A percentile compares a stretch with the other conserved stretches of the same genome.
These are phyloP conservation scores for Russula olivacea DNA, from an alignment of 768 basidiomycete genomes.

Conservation along the genomic window DNA sequence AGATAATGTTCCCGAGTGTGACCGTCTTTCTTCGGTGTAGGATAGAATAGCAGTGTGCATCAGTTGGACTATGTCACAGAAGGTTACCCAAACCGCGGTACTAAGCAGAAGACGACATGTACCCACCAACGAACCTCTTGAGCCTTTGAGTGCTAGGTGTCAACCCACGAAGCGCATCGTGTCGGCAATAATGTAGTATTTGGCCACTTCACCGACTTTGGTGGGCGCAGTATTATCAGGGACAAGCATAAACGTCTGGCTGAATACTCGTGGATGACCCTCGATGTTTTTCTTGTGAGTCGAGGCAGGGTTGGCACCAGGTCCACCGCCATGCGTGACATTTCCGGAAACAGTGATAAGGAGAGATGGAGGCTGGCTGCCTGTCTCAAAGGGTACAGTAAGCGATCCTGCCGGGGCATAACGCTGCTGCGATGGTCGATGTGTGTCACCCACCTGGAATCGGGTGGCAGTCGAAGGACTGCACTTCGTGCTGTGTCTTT, in stretches of 20 bases:
- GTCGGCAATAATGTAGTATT: constrained; percentile 77
- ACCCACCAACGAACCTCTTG: neutral
- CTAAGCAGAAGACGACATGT: neutral
- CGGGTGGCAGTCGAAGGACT: constrained; percentile 86
- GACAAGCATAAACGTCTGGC: constrained; percentile 80
- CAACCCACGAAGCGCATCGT: constrained; percentile 77
- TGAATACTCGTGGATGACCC: constrained; percentile 78
- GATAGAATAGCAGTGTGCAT: neutral
- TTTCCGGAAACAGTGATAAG: constrained; percentile 75
- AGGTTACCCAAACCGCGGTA: neutral
- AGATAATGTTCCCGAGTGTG: neutral
- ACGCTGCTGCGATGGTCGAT: neutral
- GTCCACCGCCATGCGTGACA: constrained; percentile 63
- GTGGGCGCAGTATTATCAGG: constrained; percentile 64
- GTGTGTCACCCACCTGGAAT: constrained; percentile 57
- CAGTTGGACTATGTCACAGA: neutral
- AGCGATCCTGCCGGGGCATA: neutral
- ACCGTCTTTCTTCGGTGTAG: neutral
- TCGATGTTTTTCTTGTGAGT: constrained; percentile 47
- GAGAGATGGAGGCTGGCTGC: constrained; percentile 71
- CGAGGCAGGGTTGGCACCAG: constrained; percentile 50
- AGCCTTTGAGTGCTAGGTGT: neutral
- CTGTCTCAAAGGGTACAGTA: constrained; percentile 38
- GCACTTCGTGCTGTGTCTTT: constrained; percentile 74
- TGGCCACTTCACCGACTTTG: constrained; percentile 67